Percentiles rank a stretch among this genome's conserved stretches.
phyloP scores from a whole-genome alignment of 2,329 filamentous ascomycete genomes.

The Endoconidiophora laricicola region DNA sequence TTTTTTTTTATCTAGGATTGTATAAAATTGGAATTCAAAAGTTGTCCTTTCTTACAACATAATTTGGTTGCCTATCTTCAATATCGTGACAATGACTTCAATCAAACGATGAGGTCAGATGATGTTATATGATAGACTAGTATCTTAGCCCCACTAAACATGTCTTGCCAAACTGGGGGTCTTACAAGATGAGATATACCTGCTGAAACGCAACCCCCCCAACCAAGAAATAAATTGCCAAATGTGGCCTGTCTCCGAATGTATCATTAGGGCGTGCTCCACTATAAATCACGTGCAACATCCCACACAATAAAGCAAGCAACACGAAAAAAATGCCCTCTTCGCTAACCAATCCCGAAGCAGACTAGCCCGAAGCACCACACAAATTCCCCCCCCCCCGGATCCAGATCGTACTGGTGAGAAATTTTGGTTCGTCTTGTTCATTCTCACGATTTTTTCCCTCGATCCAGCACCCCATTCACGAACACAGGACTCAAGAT shows the following conservation, averaged over 20 bases:
- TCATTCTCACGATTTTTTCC: conserved; percentile 13
- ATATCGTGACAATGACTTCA: too few relatives aligned
- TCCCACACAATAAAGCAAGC: conserved; percentile 13
- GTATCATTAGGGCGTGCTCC: conserved; percentile 11
- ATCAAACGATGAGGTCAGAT: neutral
- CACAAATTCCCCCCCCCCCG: conserved; percentile 12
- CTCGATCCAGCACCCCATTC: conserved; percentile 19
- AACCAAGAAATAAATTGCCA: neutral
- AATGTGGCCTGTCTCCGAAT: neutral
- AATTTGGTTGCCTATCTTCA: too few relatives aligned
- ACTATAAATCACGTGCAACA: conserved; percentile 11
- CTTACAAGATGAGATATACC: neutral
- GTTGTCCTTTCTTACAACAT: neutral
- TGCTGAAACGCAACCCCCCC: conserved; percentile 2
- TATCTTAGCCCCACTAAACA: neutral
- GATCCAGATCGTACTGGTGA: conserved; percentile 12
- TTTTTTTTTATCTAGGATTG: neutral
- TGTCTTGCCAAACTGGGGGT: neutral
- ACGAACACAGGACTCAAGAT: conserved; percentile 28
- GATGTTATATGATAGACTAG: neutral
- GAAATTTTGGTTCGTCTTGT: conserved; percentile 13
- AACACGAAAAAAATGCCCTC: conserved; percentile 11
- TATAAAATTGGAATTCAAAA: neutral
- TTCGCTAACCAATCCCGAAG: conserved; percentile 9
- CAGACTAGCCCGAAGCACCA: conserved; percentile 10